Conservation (phyloP, 164 flowering plant species). For the Vitis labrusca region DNA sequence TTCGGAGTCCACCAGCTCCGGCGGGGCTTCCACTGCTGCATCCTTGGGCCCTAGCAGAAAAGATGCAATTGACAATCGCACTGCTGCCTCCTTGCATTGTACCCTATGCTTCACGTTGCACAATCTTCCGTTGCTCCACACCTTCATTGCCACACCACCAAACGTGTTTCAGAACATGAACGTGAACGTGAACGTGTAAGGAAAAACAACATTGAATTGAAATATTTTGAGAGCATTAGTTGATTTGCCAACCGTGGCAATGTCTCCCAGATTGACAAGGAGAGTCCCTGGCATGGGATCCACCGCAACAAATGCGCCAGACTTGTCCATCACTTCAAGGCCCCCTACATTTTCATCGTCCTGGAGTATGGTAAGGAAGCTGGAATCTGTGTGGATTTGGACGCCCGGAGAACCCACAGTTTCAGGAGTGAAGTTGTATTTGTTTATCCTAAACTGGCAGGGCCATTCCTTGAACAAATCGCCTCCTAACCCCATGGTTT, state of each 20-base stretch:
- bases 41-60: conserved; percentile 69
- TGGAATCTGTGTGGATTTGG: conserved; percentile 68
- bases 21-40: conserved; percentile 46
- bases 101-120: conserved; percentile 71
- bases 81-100: conserved; percentile 53
- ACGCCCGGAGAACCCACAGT: conserved; percentile 56
- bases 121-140: conserved; percentile 79
- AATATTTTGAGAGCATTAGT: no score
- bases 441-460: conserved; percentile 76
- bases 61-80: conserved; percentile 59
- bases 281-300: conserved; percentile 63
- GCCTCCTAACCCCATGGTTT: conserved; percentile 35
- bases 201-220: no score
- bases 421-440: conserved; percentile 62
- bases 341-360: conserved; percentile 78
- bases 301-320: conserved; percentile 46
- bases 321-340: conserved; percentile 62
- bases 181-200: no score
- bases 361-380: conserved; percentile 79
- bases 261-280: conserved; percentile 74
- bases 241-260: conserved; percentile 42
- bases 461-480: conserved; percentile 55
- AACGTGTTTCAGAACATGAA: no score
- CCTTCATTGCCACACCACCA: conserved; percentile 19
- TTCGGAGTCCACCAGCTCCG: conserved; percentile 39